Evolutionary conservation across 176 grass and related monocot species (phyloP).

Genomic region (Ensete ventricosum): DNA sequence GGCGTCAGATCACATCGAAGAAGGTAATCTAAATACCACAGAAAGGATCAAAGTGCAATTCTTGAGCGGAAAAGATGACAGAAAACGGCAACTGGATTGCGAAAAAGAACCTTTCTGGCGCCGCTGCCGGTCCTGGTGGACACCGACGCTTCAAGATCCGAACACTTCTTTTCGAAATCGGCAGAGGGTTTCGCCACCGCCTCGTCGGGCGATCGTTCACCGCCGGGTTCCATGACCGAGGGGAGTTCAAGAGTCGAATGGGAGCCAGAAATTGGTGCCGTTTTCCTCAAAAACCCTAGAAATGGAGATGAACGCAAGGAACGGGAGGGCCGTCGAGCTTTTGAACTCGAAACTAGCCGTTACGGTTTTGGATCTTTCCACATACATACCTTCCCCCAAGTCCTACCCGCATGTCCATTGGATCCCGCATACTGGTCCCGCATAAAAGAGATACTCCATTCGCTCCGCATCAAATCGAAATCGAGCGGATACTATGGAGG

Average conservation of each 20-base stretch:
- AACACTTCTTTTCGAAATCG: slow-evolving; percentile 18
- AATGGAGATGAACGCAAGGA: no score
- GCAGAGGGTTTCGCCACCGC: background rate
- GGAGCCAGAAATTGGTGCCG: background rate
- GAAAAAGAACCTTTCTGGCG: slow-evolving; percentile 25
- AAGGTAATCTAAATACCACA: no score
- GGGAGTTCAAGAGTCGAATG: background rate
- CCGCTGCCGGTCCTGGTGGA: slow-evolving; percentile 17
- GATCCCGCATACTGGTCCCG: no score
- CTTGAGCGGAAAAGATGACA: background rate
- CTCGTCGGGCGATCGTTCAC: background rate
- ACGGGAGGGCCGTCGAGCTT: no score
- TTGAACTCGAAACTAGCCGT: slow-evolving; percentile 27
- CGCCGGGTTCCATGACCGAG: slow-evolving; percentile 6
- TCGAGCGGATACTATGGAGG: no score
- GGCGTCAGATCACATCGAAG: no score
- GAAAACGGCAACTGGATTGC: no score
- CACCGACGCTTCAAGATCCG: slow-evolving; percentile 15
- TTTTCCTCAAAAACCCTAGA: background rate
- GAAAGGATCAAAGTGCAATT: no score
- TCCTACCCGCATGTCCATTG: no score
- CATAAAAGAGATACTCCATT: no score
- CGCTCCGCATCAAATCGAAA: no score
- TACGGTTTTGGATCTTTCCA: background rate
- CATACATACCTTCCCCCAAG: no score